Conservation (phyloP, 2,329 filamentous ascomycete genomes). For the Aspergillus terreus region DNA sequence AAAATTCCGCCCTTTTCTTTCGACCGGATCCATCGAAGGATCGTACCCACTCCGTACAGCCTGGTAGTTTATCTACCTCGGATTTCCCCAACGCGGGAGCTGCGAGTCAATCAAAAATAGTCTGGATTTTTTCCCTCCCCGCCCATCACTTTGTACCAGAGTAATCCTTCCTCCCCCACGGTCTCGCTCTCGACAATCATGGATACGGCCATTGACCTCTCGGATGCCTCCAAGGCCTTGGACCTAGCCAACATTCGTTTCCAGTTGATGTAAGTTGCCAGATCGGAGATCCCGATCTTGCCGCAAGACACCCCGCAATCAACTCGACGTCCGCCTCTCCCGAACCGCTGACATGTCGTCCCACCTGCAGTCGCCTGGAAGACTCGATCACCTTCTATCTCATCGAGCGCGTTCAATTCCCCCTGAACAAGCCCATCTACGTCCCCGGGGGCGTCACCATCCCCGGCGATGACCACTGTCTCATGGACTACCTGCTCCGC, state of each 20-base stretch:
- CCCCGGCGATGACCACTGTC: slow-evolving; percentile 68
- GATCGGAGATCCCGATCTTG: background rate
- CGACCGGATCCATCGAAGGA: no score
- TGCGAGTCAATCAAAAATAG: no score
- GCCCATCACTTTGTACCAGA: background rate
- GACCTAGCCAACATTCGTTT: slow-evolving; percentile 90
- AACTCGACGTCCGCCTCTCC: no score
- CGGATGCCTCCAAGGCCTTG: slow-evolving; percentile 77
- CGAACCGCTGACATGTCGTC: no score
- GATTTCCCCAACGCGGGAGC: no score
- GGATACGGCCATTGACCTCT: slow-evolving; percentile 87
- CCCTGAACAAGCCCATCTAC: slow-evolving; percentile 87
- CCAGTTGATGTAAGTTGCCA: slow-evolving; percentile 75
- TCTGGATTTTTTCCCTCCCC: background rate
- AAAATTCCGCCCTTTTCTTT: no score
- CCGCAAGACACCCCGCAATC: slow-evolving; percentile 5
- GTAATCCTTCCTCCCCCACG: slow-evolving; percentile 1
- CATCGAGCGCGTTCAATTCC: slow-evolving; percentile 97
- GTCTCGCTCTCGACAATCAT: slow-evolving; percentile 48
- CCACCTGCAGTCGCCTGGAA: slow-evolving; percentile 71
- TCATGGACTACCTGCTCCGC: slow-evolving; percentile 89
- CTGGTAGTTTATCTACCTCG: no score
- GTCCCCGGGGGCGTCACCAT: slow-evolving; percentile 73
- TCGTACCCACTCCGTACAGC: no score
- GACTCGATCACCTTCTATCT: slow-evolving; percentile 97